Evolutionary conservation across 2,329 filamentous ascomycete genomes (phyloP).

Genomic region (Pseudocercospora macadamiae): DNA sequence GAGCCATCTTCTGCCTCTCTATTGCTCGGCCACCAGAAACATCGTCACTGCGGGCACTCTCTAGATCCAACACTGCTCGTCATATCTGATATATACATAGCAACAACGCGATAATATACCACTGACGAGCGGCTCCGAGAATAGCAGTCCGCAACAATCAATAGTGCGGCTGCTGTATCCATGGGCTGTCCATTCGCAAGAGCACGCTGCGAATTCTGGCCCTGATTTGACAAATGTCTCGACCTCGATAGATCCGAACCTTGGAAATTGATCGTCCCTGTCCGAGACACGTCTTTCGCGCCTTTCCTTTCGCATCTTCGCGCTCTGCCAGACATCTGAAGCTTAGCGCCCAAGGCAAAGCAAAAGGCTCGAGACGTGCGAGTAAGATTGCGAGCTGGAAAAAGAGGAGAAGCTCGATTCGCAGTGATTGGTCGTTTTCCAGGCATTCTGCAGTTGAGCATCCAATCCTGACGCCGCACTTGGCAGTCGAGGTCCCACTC

Average conservation of each 20-base stretch:
- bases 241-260: not conserved
- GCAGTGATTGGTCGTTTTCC: conserved; percentile 13
- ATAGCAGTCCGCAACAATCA: not conserved
- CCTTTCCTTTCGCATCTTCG: conserved; percentile 19
- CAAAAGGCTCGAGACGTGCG: conserved; percentile 10
- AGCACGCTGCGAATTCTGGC: conserved; percentile 1
- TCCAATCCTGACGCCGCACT: conserved; percentile 8
- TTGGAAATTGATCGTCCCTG: conserved; percentile 2
- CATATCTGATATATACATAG: conserved; percentile 1
- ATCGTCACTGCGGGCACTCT: conserved; percentile 6
- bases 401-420: conserved; percentile 3
- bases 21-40: conserved; percentile 21
- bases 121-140: not conserved
- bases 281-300: conserved; percentile 19
- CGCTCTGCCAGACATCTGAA: conserved; percentile 14
- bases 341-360: conserved; percentile 21
- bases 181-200: not conserved
- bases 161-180: not conserved
- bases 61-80: not conserved
- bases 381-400: conserved; percentile 17
- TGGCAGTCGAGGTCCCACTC: not conserved
- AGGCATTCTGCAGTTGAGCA: conserved; percentile 4
- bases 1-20: conserved; percentile 17
- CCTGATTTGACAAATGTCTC: not conserved
- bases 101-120: not conserved